These are phyloP conservation scores for Fusarium sp. DNA, from an alignment of 2,329 filamentous ascomycete genomes.

Conservation along the genomic window DNA sequence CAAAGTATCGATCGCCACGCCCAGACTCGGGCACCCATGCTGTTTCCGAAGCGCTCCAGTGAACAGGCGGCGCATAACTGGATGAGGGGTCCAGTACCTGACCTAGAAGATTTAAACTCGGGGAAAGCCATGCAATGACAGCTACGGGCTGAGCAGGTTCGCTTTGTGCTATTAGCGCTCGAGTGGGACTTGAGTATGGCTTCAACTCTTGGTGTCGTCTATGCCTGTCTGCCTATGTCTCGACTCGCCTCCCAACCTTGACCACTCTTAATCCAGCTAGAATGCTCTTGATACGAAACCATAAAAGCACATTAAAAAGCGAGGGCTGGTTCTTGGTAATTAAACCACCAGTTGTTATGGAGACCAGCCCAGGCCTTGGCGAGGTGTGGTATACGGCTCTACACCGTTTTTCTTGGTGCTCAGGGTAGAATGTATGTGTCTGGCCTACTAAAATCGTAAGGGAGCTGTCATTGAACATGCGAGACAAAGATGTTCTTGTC, in stretches of 20 bases:
- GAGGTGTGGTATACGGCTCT: neutral
- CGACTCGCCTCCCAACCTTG: neutral
- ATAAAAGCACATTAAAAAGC: too few species aligned
- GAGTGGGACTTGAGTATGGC: slow-evolving; percentile 1
- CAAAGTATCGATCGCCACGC: slow-evolving; percentile 13
- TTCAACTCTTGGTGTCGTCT: neutral
- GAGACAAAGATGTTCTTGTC: neutral
- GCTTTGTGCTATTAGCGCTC: slow-evolving; percentile 5
- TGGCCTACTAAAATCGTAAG: neutral
- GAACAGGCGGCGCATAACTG: slow-evolving; percentile 25
- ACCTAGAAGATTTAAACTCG: neutral
- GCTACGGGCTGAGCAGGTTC: neutral
- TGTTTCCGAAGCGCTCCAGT: slow-evolving; percentile 31
- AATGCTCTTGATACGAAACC: too few species aligned
- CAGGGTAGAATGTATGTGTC: neutral
- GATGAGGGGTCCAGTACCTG: slow-evolving; percentile 15
- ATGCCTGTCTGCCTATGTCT: neutral
- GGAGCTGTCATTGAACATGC: neutral
- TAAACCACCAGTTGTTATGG: too few species aligned
- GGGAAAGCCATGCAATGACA: neutral
- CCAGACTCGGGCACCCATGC: slow-evolving; percentile 21
- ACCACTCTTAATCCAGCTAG: neutral
- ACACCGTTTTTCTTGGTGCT: neutral
- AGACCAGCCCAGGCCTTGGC: neutral
- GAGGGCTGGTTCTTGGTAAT: too few species aligned